phyloP scores from a whole-genome alignment of 805 yeast genomes.

The Cyberlindnera sargentensis region DNA sequence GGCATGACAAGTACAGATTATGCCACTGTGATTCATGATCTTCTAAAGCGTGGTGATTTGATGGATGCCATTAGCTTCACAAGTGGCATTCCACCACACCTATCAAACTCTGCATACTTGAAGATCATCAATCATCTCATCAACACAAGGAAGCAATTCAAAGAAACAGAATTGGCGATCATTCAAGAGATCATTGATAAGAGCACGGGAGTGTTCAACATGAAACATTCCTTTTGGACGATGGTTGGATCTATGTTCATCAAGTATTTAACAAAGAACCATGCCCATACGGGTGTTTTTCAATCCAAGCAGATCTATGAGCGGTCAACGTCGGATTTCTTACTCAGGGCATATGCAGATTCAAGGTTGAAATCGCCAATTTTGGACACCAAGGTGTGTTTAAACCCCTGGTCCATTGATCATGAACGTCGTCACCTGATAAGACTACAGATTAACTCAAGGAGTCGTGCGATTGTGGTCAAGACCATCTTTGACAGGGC shows the following conservation, averaged over 20 bases:
- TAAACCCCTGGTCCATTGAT: slow-evolving; percentile 15
- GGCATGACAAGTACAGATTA: slow-evolving; percentile 16
- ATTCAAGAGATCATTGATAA: slow-evolving; percentile 13
- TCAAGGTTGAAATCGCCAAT: slow-evolving; percentile 1
- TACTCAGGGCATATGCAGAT: slow-evolving; percentile 7
- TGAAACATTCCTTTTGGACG: slow-evolving; percentile 14
- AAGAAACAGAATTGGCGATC: slow-evolving; percentile 9
- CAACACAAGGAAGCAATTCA: slow-evolving; percentile 3
- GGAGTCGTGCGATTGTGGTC: slow-evolving; percentile 9
- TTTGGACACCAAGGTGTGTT: slow-evolving; percentile 1
- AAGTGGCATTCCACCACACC: slow-evolving; percentile 1
- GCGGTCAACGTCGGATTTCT: slow-evolving; percentile 10
- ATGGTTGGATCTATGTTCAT: slow-evolving; percentile 15
- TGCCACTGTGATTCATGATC: slow-evolving; percentile 13
- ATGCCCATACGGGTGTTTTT: slow-evolving; percentile 3
- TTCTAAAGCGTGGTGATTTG: slow-evolving; percentile 10
- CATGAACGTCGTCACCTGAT: slow-evolving; percentile 1
- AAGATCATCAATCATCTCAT: slow-evolving; percentile 12
- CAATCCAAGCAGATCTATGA: slow-evolving; percentile 9
- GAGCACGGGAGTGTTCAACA: slow-evolving; percentile 3
- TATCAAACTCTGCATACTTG: slow-evolving; percentile 8
- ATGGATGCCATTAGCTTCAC: slow-evolving; percentile 5
- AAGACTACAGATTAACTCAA: slow-evolving; percentile 8
- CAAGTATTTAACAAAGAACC: slow-evolving; percentile 12
- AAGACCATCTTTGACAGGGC: slow-evolving; percentile 19